Percentiles rank a stretch among this genome's conserved stretches.
Evolutionary conservation across 208 protist species (phyloP).

Genomic region (Acanthamoeba triangularis): DNA sequence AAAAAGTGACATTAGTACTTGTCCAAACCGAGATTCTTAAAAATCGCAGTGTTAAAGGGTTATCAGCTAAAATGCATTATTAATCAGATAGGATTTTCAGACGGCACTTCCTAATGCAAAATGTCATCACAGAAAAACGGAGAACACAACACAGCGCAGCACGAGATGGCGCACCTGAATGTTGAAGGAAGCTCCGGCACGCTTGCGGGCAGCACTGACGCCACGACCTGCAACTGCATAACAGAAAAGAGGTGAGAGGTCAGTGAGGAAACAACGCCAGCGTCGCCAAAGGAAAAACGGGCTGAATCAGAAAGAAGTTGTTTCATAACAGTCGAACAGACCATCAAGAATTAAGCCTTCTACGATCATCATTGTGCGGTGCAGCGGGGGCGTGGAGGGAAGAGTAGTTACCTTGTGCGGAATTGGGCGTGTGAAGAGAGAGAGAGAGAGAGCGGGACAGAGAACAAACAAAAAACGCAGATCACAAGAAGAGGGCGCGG

Average conservation of each 20-base stretch:
- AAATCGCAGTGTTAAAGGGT: not conserved
- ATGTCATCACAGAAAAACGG: constrained; percentile 1
- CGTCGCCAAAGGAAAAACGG: not conserved
- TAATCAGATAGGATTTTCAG: constrained; percentile 70
- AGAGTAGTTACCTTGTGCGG: not conserved
- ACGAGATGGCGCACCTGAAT: not conserved
- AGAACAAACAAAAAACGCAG: too few relatives aligned
- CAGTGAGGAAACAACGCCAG: not conserved
- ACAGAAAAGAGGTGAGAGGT: too few relatives aligned
- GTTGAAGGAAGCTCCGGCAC: too few relatives aligned
- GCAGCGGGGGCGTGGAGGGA: not conserved
- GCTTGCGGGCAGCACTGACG: too few relatives aligned
- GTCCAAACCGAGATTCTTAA: too few relatives aligned
- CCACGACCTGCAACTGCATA: too few relatives aligned
- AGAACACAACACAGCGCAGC: not conserved
- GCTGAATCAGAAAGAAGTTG: not conserved
- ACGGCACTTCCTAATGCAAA: constrained; percentile 72
- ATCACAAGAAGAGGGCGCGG: not conserved
- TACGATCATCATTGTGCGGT: not conserved
- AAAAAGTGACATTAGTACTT: too few relatives aligned
- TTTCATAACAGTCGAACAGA: constrained; percentile 50
- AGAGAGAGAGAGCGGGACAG: too few relatives aligned
- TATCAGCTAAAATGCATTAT: constrained; percentile 37
- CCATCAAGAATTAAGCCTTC: constrained; percentile 66
- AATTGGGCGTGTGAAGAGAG: not conserved